These are phyloP conservation scores for Pterocarpus santalinus DNA, from an alignment of 306 rosid genomes.

Conservation along the genomic window DNA sequence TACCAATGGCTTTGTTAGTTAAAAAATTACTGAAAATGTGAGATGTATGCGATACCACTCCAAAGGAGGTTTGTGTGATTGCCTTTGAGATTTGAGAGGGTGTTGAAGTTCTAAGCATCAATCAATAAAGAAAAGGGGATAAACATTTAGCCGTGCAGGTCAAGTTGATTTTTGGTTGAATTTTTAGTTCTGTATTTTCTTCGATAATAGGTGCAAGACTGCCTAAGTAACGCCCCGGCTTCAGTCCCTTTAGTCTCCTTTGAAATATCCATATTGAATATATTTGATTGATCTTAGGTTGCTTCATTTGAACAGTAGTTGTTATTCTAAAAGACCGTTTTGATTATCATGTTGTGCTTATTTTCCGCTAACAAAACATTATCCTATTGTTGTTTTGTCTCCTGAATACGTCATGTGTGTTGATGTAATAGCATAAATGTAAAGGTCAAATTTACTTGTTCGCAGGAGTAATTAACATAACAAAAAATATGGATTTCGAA, in stretches of 20 bases:
- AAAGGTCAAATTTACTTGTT: too few species aligned
- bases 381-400: not conserved
- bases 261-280: not conserved
- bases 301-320: constrained; percentile 9
- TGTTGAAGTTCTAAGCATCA: constrained; percentile 57
- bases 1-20: constrained; percentile 24
- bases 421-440: too few species aligned
- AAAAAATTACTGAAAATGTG: constrained; percentile 66
- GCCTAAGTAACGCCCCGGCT: too few species aligned
- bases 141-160: not conserved
- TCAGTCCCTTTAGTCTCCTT: too few species aligned
- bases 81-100: constrained; percentile 66
- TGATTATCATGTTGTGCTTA: not conserved
- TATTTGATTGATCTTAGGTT: constrained; percentile 8
- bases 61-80: constrained; percentile 70
- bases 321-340: not conserved
- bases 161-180: constrained; percentile 31
- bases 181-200: not conserved
- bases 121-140: not conserved
- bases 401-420: not conserved
- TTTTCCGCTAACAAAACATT: not conserved
- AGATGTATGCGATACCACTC: constrained; percentile 65
- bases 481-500: too few species aligned
- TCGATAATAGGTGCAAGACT: too few species aligned
- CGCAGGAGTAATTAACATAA: too few species aligned